Conservation (phyloP, 352 stramenopile genomes). For the Pythium aristosporum region DNA sequence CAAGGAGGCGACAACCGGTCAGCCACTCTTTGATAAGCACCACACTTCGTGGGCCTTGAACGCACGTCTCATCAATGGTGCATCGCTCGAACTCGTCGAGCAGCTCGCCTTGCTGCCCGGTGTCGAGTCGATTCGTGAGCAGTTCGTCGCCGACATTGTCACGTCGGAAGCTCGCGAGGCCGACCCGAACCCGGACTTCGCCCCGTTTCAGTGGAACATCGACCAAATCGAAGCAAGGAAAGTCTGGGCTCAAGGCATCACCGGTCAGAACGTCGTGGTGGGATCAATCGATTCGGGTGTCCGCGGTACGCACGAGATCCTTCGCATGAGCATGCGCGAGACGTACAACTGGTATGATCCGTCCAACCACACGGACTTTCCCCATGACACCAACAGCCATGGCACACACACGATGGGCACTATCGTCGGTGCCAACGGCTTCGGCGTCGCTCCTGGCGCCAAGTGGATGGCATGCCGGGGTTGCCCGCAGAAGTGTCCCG, state of each 20-base stretch:
- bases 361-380: slow-evolving; percentile 18
- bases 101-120: slow-evolving; percentile 9
- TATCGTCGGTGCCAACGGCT: too few species aligned
- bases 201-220: slow-evolving; percentile 25
- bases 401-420: too few species aligned
- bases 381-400: neutral
- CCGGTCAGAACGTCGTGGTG: slow-evolving; percentile 25
- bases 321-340: slow-evolving; percentile 16
- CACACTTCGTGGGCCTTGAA: too few species aligned
- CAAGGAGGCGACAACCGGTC: too few species aligned
- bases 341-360: slow-evolving; percentile 31
- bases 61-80: neutral
- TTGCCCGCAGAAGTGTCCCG: slow-evolving; percentile 16
- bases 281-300: slow-evolving; percentile 33
- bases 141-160: too few species aligned
- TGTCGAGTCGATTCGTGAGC: too few species aligned
- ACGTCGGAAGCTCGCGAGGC: too few species aligned
- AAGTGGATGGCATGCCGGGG: slow-evolving; percentile 33
- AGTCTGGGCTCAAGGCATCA: slow-evolving; percentile 27
- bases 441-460: too few species aligned
- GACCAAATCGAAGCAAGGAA: slow-evolving; percentile 15
- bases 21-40: too few species aligned
- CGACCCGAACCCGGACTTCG: neutral
- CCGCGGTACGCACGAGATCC: slow-evolving; percentile 26
- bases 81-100: slow-evolving; percentile 21